Conservation (phyloP, 2,329 filamentous ascomycete species). For the Hirsutella minnesotensis region DNA sequence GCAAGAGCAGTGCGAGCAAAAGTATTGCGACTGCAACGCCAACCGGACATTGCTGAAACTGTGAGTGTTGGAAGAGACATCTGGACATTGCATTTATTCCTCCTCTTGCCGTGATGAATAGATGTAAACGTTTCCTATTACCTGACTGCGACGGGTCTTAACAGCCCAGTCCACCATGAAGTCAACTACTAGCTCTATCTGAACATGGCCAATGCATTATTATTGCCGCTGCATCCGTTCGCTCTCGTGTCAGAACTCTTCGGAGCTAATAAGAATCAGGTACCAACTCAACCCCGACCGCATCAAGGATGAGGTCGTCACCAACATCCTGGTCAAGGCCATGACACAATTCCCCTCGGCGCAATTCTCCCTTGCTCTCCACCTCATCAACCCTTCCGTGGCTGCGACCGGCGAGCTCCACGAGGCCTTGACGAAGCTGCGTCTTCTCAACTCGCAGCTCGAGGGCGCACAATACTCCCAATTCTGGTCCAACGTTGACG, state of each 20-base stretch:
- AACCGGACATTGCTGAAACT: constrained; percentile 94
- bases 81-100: no score
- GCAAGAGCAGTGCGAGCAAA: constrained; percentile 84
- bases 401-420: constrained; percentile 59
- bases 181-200: constrained; percentile 50
- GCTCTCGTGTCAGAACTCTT: not conserved
- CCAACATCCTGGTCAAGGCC: constrained; percentile 97
- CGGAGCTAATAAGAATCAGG: constrained; percentile 36
- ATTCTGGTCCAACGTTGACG: constrained; percentile 90
- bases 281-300: constrained; percentile 99
- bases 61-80: constrained; percentile 58
- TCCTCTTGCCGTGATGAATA: constrained; percentile 54
- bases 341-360: constrained; percentile 94
- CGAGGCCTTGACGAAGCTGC: constrained; percentile 84
- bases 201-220: constrained; percentile 27
- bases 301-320: constrained; percentile 90
- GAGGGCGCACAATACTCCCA: constrained; percentile 79
- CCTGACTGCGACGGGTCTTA: constrained; percentile 55
- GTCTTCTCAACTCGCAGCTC: constrained; percentile 73
- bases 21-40: constrained; percentile 90
- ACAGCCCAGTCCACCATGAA: constrained; percentile 7
- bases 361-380: constrained; percentile 87
- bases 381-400: constrained; percentile 78
- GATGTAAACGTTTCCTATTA: constrained; percentile 96
- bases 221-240: not conserved